A percentile compares a stretch with the other conserved stretches of the same genome.
These are phyloP conservation scores for Rhynchospora pubera DNA, from an alignment of 176 grass and related monocot species.

Conservation along the genomic window DNA sequence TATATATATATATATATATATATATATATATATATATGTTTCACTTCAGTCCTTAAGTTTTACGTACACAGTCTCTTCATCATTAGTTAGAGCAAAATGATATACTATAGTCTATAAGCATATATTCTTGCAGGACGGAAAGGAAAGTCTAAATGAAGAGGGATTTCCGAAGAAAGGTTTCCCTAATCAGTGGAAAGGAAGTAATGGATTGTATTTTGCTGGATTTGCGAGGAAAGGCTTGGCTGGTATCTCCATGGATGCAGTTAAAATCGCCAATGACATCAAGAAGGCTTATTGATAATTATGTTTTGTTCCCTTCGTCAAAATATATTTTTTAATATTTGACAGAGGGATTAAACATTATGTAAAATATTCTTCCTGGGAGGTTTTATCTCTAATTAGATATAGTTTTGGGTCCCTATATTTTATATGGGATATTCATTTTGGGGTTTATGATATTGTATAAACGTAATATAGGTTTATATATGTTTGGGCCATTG, in stretches of 20 bases:
- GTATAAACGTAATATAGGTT: no score
- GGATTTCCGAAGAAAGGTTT: slow-evolving; percentile 39
- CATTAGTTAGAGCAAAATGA: background rate
- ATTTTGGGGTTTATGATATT: no score
- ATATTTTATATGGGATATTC: no score
- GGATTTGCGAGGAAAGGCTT: slow-evolving; percentile 46
- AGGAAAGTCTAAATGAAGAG: slow-evolving; percentile 25
- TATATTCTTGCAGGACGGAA: slow-evolving; percentile 26
- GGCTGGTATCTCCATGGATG: slow-evolving; percentile 38
- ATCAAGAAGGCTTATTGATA: slow-evolving; percentile 23
- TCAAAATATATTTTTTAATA: background rate
- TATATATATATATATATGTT: no score
- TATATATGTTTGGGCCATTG: no score
- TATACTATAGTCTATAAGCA: background rate
- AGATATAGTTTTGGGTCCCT: no score
- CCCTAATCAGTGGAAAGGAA: slow-evolving; percentile 62
- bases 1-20: no score
- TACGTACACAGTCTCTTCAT: background rate
- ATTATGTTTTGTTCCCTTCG: background rate
- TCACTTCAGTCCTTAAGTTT: background rate
- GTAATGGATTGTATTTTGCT: slow-evolving; percentile 43
- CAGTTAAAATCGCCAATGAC: slow-evolving; percentile 37
- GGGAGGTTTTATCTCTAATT: no score
- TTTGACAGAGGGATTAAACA: no score
- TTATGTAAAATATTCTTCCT: no score